Conservation (phyloP, 257 asterid genomes). For the Sherardia arvensis region DNA sequence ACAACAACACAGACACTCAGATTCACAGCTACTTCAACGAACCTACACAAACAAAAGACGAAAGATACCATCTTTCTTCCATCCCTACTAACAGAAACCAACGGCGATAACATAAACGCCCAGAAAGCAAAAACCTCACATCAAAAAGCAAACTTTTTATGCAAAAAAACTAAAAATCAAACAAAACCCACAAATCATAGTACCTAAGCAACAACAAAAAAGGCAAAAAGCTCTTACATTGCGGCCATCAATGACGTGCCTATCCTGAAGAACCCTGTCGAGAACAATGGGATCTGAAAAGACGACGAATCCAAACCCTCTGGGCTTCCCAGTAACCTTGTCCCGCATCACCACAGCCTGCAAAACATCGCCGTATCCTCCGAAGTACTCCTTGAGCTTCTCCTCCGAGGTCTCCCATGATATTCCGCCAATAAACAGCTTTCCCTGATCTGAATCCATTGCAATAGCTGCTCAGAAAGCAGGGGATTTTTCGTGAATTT, state of each 20-base stretch:
- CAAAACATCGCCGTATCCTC: conserved; percentile 64
- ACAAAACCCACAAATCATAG: neutral
- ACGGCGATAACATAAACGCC: neutral
- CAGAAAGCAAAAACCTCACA: neutral
- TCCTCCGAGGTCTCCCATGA: conserved; percentile 86
- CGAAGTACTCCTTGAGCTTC: conserved; percentile 63
- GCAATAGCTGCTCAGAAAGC: neutral
- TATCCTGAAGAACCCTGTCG: conserved; percentile 67
- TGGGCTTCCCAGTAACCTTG: conserved; percentile 61
- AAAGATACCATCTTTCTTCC: neutral
- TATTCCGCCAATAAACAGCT: conserved; percentile 83
- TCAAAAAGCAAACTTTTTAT: neutral
- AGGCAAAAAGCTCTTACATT: conserved; percentile 38
- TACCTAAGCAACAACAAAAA: neutral
- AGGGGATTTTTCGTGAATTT: neutral
- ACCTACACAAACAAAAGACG: neutral
- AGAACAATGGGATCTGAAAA: conserved; percentile 66
- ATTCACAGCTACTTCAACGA: neutral
- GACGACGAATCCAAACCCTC: conserved; percentile 81
- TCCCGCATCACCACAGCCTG: conserved; percentile 81
- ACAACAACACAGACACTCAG: neutral
- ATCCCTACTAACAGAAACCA: neutral
- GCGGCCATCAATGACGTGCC: conserved; percentile 75
- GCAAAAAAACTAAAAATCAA: neutral
- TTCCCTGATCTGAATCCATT: conserved; percentile 94